These are phyloP conservation scores for Sclerotinia spermophila DNA, from an alignment of 2,329 filamentous ascomycete species.

Conservation along the genomic window DNA sequence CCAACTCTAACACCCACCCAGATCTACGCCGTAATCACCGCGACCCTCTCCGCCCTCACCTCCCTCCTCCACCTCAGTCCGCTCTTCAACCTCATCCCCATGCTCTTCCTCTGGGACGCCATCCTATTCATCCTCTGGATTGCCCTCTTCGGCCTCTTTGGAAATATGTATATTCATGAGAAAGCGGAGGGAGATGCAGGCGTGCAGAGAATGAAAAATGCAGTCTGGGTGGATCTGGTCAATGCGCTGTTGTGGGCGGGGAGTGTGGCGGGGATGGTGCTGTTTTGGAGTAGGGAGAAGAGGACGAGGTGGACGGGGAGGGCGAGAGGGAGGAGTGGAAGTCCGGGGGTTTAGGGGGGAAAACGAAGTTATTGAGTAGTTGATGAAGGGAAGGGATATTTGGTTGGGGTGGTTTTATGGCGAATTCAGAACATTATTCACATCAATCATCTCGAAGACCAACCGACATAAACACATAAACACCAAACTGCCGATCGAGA, in stretches of 20 bases:
- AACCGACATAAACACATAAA: neutral
- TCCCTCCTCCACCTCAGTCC: conserved; percentile 63
- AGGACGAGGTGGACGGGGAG: conserved; percentile 49
- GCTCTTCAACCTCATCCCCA: conserved; percentile 51
- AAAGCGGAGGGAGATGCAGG: conserved; percentile 59
- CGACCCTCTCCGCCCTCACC: conserved; percentile 61
- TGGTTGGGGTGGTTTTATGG: neutral
- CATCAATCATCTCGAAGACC: neutral
- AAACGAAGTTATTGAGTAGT: neutral
- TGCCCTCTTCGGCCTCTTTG: conserved; percentile 79
- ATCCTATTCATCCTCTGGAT: conserved; percentile 77
- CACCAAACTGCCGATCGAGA: neutral
- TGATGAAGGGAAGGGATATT: neutral
- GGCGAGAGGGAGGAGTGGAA: conserved; percentile 7
- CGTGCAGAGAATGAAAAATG: conserved; percentile 76
- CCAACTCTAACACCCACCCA: conserved; percentile 36
- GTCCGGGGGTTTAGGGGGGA: conserved; percentile 10
- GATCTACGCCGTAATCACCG: conserved; percentile 71
- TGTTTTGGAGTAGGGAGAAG: conserved; percentile 56
- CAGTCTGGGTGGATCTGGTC: conserved; percentile 77
- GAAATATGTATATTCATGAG: conserved; percentile 70
- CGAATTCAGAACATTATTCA: neutral
- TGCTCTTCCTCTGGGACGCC: conserved; percentile 65
- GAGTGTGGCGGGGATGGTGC: conserved; percentile 51
- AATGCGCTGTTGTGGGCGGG: conserved; percentile 75